Evolutionary conservation across 805 yeast species (phyloP).

Genomic region (Spathaspora boniae): DNA sequence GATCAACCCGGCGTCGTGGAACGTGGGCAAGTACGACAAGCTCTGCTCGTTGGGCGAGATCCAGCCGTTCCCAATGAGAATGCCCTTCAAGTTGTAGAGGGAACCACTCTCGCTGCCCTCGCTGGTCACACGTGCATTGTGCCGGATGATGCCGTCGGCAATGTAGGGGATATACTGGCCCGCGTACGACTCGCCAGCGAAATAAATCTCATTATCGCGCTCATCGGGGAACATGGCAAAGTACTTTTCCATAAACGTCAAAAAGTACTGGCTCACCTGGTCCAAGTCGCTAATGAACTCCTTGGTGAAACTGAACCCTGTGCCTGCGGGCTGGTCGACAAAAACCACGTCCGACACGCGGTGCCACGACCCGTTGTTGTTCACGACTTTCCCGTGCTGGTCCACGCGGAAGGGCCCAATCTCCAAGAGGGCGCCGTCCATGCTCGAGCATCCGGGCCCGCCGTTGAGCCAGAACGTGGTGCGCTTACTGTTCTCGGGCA

Average conservation of each 20-base stretch:
- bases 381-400: conserved; percentile 37
- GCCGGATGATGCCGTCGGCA: conserved; percentile 56
- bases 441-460: conserved; percentile 97
- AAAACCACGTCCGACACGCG: conserved; percentile 73
- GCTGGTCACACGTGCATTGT: conserved; percentile 28
- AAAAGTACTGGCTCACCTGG: conserved; percentile 59
- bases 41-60: conserved; percentile 85
- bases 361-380: conserved; percentile 81
- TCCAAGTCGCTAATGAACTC: conserved; percentile 51
- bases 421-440: conserved; percentile 96
- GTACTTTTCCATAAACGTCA: conserved; percentile 63
- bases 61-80: conserved; percentile 93
- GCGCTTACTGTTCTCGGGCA: conserved; percentile 34
- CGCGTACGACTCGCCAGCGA: conserved; percentile 96
- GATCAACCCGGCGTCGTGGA: conserved; percentile 56
- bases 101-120: conserved; percentile 12
- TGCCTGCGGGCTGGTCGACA: conserved; percentile 93
- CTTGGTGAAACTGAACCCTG: conserved; percentile 76
- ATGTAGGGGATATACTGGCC: conserved; percentile 95
- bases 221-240: conserved; percentile 74
- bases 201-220: conserved; percentile 53
- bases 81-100: conserved; percentile 52
- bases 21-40: conserved; percentile 72
- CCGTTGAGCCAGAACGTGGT: conserved; percentile 91
- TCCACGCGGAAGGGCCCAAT: conserved; percentile 79